Evolutionary conservation across 2,329 filamentous ascomycete species (phyloP).

Genomic region (Hymenoscyphus fraxineus): DNA sequence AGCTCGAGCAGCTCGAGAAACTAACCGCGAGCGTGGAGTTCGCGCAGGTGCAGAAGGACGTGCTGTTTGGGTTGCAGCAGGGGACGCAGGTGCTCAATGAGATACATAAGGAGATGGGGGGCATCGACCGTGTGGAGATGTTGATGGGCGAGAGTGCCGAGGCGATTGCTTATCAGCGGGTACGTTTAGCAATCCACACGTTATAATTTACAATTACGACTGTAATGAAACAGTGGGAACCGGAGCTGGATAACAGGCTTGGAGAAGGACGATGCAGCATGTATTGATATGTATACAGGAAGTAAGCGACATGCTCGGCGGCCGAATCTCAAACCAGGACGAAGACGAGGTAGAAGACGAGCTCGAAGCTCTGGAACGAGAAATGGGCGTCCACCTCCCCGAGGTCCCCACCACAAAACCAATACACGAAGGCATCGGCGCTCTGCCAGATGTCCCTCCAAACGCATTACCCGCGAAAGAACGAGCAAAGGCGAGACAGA

Average conservation of each 20-base stretch:
- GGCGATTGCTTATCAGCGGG: slow-evolving; percentile 85
- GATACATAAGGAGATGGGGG: slow-evolving; percentile 95
- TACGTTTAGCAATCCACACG: slow-evolving; percentile 37
- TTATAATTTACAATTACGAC: no score
- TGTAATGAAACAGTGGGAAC: no score
- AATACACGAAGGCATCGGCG: slow-evolving; percentile 42
- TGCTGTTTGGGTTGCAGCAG: slow-evolving; percentile 87
- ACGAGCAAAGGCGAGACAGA: slow-evolving; percentile 29
- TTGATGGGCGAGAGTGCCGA: slow-evolving; percentile 90
- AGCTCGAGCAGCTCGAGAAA: slow-evolving; percentile 90
- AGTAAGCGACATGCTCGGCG: slow-evolving; percentile 84
- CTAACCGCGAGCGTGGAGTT: slow-evolving; percentile 90
- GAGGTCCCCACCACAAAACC: slow-evolving; percentile 15
- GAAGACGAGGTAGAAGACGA: slow-evolving; percentile 98
- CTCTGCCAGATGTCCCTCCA: slow-evolving; percentile 26
- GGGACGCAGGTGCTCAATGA: slow-evolving; percentile 84
- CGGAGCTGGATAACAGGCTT: no score
- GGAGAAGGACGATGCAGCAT: no score
- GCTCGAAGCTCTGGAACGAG: slow-evolving; percentile 72
- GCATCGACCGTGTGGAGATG: slow-evolving; percentile 89
- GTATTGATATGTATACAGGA: slow-evolving; percentile 53
- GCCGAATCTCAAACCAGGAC: slow-evolving; percentile 86
- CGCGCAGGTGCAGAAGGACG: slow-evolving; percentile 93
- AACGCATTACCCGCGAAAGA: slow-evolving; percentile 25
- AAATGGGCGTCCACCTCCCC: slow-evolving; percentile 42